Base-by-base conservation (phyloP, 2,329 filamentous ascomycete species). In the Gnomoniopsis sp. region DNA sequence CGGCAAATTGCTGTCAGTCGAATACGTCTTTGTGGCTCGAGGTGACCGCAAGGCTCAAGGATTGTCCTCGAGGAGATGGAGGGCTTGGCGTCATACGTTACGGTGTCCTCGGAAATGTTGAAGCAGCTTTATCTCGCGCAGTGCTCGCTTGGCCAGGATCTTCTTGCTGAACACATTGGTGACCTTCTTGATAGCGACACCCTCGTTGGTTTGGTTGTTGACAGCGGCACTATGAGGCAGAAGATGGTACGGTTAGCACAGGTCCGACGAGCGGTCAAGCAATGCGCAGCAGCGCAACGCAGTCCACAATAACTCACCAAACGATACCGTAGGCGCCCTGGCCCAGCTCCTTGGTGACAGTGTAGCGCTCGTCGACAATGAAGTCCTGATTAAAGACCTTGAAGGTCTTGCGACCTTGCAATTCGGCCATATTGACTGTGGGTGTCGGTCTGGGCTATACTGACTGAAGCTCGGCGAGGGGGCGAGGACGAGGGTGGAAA, bases 111-210 rank as follows among this genome's bases (percentile, higher is more conserved):
- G 86, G 79, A 99, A 99, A 77, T 99, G 95, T 79, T 98, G 93
- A 65, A 99, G 83, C 67, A 99, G 85, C 85, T 98, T 99, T 78
- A 99, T 98, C 79, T 99, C 95, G 75, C 95, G 88, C 81, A 99
- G 77, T 52, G 95, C 95, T 71, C 95, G 90, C 87, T 99, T 99
- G 69, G 95, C 95, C 66, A 99, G 84, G 68, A 99, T 99, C 86
- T 98, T 98, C 81, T 99, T 99, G 84, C 92, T 97, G 78, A 99
- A 99, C 69, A 99, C 93, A 89, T 99, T 99, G 80, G 95, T 99
- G 74, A 99, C 91, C 79, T 99, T 99, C 79, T 99, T 99, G 82
- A 99, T 95, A 69, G 95, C 95, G 63, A 99, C 93, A 44, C 93
- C 93, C 73, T 99, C 95, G 70, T 87, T 88, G 34, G 90, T 96